phyloP scores from a whole-genome alignment of 768 basidiomycete genomes.

The Jaapia argillacea region DNA sequence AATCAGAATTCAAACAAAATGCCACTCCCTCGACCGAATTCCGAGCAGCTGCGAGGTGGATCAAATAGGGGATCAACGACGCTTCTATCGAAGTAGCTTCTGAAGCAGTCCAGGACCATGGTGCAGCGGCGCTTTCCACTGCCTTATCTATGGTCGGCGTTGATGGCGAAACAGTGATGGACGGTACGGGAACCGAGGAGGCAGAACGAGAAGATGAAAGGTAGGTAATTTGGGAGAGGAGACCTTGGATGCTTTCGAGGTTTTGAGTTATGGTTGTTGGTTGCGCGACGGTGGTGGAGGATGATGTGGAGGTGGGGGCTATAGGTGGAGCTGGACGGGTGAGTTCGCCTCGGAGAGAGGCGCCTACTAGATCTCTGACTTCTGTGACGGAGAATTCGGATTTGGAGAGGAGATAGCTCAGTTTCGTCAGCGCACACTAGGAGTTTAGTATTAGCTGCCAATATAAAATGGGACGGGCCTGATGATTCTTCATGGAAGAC shows the following conservation, averaged over 20 bases:
- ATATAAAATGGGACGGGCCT: not conserved
- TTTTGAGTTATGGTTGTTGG: slow-evolving; percentile 28
- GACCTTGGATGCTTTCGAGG: slow-evolving; percentile 49
- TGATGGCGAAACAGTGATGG: slow-evolving; percentile 24
- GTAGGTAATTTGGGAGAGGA: slow-evolving; percentile 61
- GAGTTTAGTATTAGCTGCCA: not conserved
- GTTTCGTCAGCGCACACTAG: slow-evolving; percentile 84
- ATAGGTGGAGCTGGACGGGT: too few species aligned
- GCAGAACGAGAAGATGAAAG: slow-evolving; percentile 31
- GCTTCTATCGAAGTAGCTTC: slow-evolving; percentile 64
- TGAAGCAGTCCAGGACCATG: slow-evolving; percentile 72
- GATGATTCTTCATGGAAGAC: slow-evolving; percentile 4
- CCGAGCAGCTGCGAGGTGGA: slow-evolving; percentile 68
- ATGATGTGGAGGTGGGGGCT: slow-evolving; percentile 24
- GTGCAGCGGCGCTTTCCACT: slow-evolving; percentile 36
- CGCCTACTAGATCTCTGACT: slow-evolving; percentile 66
- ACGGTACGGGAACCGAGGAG: slow-evolving; percentile 25
- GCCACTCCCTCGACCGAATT: slow-evolving; percentile 55
- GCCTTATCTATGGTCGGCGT: slow-evolving; percentile 28
- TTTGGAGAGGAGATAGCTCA: slow-evolving; percentile 85
- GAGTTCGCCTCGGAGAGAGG: slow-evolving; percentile 84
- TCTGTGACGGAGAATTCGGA: slow-evolving; percentile 57
- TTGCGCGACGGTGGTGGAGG: slow-evolving; percentile 29
- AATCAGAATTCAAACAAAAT: slow-evolving; percentile 40
- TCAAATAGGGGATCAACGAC: slow-evolving; percentile 64